Conservation (phyloP, 2,329 filamentous ascomycete genomes). For the Raffaelea arxii region DNA sequence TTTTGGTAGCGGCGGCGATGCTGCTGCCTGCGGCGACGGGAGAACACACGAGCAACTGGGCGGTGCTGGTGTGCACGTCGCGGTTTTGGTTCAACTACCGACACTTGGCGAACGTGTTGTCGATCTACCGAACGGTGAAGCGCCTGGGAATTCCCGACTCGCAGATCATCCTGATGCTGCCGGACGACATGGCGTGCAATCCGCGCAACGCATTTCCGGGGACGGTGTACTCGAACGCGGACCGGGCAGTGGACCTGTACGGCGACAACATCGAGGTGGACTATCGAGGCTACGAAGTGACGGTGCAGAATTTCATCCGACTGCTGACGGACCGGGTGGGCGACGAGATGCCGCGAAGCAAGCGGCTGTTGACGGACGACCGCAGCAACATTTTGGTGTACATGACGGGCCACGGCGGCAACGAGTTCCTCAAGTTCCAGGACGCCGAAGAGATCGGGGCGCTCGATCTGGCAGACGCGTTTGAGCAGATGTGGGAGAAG, state of each 20-base stretch:
- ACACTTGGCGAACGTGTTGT: slow-evolving; percentile 94
- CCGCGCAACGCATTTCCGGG: slow-evolving; percentile 96
- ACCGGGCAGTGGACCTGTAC: slow-evolving; percentile 90
- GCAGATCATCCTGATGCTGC: slow-evolving; percentile 99
- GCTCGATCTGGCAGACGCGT: slow-evolving; percentile 91
- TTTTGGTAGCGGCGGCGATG: slow-evolving; percentile 37
- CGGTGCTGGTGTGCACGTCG: slow-evolving; percentile 94
- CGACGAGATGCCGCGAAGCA: slow-evolving; percentile 89
- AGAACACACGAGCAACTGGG: slow-evolving; percentile 97
- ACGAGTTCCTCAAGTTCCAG: slow-evolving; percentile 97
- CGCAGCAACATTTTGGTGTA: slow-evolving; percentile 96
- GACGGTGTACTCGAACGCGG: slow-evolving; percentile 96
- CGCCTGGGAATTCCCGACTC: slow-evolving; percentile 95
- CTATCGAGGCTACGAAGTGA: slow-evolving; percentile 96
- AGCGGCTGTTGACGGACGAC: slow-evolving; percentile 87
- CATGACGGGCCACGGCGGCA: slow-evolving; percentile 97
- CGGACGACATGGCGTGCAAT: slow-evolving; percentile 99
- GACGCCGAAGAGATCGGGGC: slow-evolving; percentile 96
- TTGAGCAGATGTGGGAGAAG: slow-evolving; percentile 99
- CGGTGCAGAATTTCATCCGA: slow-evolving; percentile 96
- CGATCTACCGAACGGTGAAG: slow-evolving; percentile 96
- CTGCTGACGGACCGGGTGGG: slow-evolving; percentile 89
- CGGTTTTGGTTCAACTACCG: slow-evolving; percentile 99
- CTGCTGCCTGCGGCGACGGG: slow-evolving; percentile 37
- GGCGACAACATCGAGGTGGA: slow-evolving; percentile 99